Conservation (phyloP, 805 yeast species). For the Cyberlindnera amylophila region DNA sequence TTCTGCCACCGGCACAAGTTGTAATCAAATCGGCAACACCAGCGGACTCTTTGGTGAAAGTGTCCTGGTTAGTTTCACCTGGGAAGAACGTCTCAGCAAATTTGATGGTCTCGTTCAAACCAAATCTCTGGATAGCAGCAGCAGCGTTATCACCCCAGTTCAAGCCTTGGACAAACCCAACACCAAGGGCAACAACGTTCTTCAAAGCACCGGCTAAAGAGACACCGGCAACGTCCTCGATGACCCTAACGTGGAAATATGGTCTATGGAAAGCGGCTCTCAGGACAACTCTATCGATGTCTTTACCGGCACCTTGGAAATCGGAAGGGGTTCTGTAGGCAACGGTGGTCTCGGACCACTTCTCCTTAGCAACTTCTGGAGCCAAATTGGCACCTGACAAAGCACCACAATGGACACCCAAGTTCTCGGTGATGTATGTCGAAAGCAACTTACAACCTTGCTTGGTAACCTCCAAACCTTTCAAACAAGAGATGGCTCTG, state of each 20-base stretch:
- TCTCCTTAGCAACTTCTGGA: conserved; percentile 90
- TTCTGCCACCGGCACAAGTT: conserved; percentile 97
- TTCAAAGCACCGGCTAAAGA: conserved; percentile 96
- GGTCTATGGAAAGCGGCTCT: conserved; percentile 93
- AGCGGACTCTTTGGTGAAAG: conserved; percentile 90
- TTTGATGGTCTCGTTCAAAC: conserved; percentile 82
- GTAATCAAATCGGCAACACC: conserved; percentile 99
- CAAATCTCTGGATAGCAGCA: conserved; percentile 96
- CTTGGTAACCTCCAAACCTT: conserved; percentile 81
- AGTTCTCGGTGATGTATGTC: conserved; percentile 69
- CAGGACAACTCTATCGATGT: conserved; percentile 64
- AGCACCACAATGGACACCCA: conserved; percentile 93
- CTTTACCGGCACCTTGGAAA: conserved; percentile 40
- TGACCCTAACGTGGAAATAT: conserved; percentile 93
- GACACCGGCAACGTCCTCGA: conserved; percentile 92
- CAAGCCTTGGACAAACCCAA: conserved; percentile 95
- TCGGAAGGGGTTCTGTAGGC: conserved; percentile 79
- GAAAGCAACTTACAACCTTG: conserved; percentile 83
- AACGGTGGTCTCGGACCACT: conserved; percentile 97
- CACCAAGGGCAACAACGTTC: conserved; percentile 93
- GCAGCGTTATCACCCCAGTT: conserved; percentile 99
- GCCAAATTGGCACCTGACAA: conserved; percentile 97
- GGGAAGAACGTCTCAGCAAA: conserved; percentile 84
- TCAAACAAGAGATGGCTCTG: conserved; percentile 91
- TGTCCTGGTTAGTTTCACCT: conserved; percentile 38